A percentile compares a stretch with the other conserved stretches of the same genome.
Evolutionary conservation across 345 rosid species (phyloP).

Genomic region (Gossypioides kirkii): DNA sequence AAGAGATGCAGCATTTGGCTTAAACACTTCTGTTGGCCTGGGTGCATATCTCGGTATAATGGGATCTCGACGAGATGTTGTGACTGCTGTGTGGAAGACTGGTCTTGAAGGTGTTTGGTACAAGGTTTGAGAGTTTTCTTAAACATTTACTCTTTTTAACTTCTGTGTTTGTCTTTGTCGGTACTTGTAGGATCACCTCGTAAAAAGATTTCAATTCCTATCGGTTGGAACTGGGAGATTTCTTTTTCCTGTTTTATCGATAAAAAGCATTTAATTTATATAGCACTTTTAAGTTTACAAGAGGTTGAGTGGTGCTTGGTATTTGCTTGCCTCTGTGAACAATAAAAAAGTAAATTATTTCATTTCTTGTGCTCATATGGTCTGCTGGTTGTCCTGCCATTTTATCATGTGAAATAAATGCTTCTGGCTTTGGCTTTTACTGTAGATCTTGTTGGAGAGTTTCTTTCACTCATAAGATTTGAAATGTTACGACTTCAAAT

Average conservation of each 20-base stretch:
- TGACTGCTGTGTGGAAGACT: conserved; percentile 92
- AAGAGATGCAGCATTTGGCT: conserved; percentile 98
- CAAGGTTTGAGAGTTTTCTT: conserved; percentile 44
- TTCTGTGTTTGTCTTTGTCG: not conserved
- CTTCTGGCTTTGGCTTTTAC: not conserved
- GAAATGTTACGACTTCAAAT: not conserved
- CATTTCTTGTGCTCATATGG: not conserved
- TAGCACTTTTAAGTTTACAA: not conserved
- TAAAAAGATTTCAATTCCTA: not conserved
- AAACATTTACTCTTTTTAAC: not conserved
- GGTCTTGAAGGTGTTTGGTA: conserved; percentile 96
- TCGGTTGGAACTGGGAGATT: not conserved
- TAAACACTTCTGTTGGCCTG: conserved; percentile 83
- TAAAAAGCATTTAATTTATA: not conserved
- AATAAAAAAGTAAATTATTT: not conserved
- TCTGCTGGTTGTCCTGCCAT: not conserved
- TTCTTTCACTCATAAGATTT: not conserved
- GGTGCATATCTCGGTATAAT: conserved; percentile 97
- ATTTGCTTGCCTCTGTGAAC: not conserved
- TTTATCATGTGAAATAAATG: not conserved
- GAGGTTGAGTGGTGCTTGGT: not conserved
- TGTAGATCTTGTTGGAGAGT: not conserved
- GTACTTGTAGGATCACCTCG: not conserved
- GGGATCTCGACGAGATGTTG: conserved; percentile 99
- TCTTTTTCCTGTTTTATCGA: not conserved